phyloP scores from a whole-genome alignment of 1,284 basidiomycete species.

The Moesziomyces aphidis region DNA sequence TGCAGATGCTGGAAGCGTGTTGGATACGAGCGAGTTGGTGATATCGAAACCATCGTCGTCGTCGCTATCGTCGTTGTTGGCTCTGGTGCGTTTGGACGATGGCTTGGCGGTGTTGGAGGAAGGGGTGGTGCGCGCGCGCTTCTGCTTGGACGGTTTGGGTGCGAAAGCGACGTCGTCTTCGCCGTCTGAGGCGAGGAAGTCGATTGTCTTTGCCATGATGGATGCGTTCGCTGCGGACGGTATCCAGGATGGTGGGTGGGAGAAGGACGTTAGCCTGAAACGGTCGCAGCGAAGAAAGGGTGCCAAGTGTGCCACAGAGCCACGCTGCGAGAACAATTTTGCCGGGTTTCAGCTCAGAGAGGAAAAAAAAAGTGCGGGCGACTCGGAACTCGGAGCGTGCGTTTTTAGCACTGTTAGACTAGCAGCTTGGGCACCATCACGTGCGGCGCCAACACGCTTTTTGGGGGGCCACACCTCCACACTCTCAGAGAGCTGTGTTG shows the following conservation, averaged over 20 bases:
- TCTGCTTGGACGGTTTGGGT: slow-evolving; percentile 11
- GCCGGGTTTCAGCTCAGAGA: too few relatives aligned
- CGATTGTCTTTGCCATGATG: slow-evolving; percentile 55
- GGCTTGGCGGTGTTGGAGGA: slow-evolving; percentile 21
- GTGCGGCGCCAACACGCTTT: too few relatives aligned
- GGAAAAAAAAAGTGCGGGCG: too few relatives aligned
- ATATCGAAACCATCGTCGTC: slow-evolving; percentile 41
- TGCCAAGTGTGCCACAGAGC: too few relatives aligned
- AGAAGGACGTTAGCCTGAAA: background rate
- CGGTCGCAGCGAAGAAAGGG: background rate
- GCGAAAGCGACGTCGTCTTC: slow-evolving; percentile 28
- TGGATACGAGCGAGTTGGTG: slow-evolving; percentile 30
- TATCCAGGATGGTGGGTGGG: background rate
- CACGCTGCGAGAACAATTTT: too few relatives aligned
- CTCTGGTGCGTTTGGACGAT: slow-evolving; percentile 7
- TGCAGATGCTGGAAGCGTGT: slow-evolving; percentile 8
- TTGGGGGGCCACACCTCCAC: too few relatives aligned
- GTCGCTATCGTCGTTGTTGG: slow-evolving; percentile 5
- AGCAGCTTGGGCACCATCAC: too few relatives aligned
- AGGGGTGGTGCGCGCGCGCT: slow-evolving; percentile 21
- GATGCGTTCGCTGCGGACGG: too few relatives aligned
- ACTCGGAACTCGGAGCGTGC: too few relatives aligned
- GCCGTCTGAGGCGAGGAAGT: slow-evolving; percentile 60
- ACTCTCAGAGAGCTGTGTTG: too few relatives aligned
- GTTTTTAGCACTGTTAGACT: too few relatives aligned